Evolutionary conservation across 768 basidiomycete genomes (phyloP).

Genomic region (Neoboletus brunneissimus): DNA sequence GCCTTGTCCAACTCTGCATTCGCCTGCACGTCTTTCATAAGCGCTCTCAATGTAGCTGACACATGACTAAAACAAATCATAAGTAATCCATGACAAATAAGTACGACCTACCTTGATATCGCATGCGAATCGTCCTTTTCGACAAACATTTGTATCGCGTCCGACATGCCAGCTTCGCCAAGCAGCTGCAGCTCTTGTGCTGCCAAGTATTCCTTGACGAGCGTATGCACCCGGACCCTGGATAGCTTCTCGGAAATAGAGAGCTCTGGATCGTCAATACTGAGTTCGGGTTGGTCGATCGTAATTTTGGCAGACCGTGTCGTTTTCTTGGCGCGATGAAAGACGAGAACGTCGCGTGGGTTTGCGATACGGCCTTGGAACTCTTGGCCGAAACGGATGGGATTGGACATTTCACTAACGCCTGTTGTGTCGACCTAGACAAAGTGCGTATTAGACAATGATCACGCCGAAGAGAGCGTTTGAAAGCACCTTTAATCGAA

Average conservation of each 20-base stretch:
- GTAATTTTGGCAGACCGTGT: conserved; percentile 49
- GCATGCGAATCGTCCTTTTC: conserved; percentile 97
- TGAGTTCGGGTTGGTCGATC: conserved; percentile 75
- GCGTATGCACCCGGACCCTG: conserved; percentile 79
- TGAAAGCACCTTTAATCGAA: conserved; percentile 69
- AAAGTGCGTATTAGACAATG: not conserved
- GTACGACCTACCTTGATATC: conserved; percentile 69
- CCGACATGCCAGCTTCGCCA: conserved; percentile 86
- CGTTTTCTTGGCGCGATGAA: conserved; percentile 75
- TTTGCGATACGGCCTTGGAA: conserved; percentile 91
- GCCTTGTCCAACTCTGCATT: conserved; percentile 68
- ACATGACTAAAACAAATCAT: conserved; percentile 57
- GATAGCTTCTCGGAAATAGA: conserved; percentile 69
- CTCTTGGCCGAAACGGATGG: conserved; percentile 94
- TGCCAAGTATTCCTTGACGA: conserved; percentile 88
- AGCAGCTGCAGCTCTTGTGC: conserved; percentile 93
- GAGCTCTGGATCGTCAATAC: conserved; percentile 73
- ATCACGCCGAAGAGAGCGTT: not conserved
- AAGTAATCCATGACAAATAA: not conserved
- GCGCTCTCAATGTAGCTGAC: conserved; percentile 47
- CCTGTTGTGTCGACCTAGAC: conserved; percentile 84
- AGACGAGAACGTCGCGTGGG: conserved; percentile 88
- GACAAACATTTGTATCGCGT: conserved; percentile 93
- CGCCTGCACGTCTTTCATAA: conserved; percentile 69
- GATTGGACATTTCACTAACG: conserved; percentile 89